Evolutionary conservation across 805 yeast genomes (phyloP).

Genomic region (Teunomyces atbi): DNA sequence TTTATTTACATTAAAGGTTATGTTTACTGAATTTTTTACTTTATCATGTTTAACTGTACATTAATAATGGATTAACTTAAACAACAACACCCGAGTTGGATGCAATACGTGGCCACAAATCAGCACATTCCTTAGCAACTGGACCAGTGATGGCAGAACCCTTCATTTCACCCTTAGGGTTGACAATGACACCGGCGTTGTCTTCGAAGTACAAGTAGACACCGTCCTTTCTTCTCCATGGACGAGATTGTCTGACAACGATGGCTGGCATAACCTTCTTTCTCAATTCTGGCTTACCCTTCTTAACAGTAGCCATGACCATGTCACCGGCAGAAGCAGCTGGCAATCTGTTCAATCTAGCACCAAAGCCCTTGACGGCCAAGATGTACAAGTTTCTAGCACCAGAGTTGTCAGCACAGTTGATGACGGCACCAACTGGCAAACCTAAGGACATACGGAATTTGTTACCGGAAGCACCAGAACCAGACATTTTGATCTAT

Average conservation of each 20-base stretch:
- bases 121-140: conserved; percentile 99
- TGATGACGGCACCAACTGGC: conserved; percentile 99
- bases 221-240: conserved; percentile 99
- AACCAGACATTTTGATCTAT: conserved; percentile 65
- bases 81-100: conserved; percentile 99
- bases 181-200: conserved; percentile 99
- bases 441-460: conserved; percentile 99
- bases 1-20: not conserved
- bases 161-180: conserved; percentile 99
- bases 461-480: conserved; percentile 99
- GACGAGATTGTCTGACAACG: conserved; percentile 98
- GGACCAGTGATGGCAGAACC: conserved; percentile 99
- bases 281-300: conserved; percentile 99
- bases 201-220: conserved; percentile 99
- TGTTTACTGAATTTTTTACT: not conserved
- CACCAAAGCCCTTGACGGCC: conserved; percentile 99
- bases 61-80: conserved; percentile 41
- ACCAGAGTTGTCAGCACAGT: conserved; percentile 99
- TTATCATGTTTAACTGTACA: conserved; percentile 1
- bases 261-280: conserved; percentile 99
- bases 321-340: conserved; percentile 99
- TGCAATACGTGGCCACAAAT: conserved; percentile 99
- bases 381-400: conserved; percentile 98
- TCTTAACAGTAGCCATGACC: conserved; percentile 99
- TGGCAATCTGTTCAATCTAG: conserved; percentile 99